Conservation (phyloP, 805 yeast species). For the Teunomyces aglyptinius region DNA sequence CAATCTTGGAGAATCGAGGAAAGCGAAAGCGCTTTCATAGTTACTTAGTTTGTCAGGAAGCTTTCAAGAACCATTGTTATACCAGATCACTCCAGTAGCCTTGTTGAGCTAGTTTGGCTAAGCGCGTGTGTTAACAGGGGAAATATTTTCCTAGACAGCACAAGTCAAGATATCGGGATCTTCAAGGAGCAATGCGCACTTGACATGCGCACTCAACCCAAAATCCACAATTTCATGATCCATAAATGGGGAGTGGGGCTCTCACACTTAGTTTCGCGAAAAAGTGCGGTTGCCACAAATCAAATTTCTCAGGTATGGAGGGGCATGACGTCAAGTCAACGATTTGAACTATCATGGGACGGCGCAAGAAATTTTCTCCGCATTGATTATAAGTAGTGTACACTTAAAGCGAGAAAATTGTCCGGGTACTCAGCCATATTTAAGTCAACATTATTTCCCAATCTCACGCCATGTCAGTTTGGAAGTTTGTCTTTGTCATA, state of each 20-base stretch:
- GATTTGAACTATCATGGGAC: background rate
- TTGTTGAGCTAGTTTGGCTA: background rate
- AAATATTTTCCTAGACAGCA: no score
- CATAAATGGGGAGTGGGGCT: background rate
- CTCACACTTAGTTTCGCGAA: background rate
- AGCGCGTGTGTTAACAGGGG: no score
- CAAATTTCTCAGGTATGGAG: background rate
- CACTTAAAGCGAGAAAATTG: background rate
- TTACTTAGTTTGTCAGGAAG: background rate
- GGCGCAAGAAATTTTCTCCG: no score
- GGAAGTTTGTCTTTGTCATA: no score
- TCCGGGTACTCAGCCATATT: no score
- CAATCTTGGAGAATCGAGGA: background rate
- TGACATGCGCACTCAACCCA: background rate
- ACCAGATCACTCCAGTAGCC: background rate
- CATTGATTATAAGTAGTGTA: no score
- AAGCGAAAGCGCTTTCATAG: background rate
- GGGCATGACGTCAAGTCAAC: background rate
- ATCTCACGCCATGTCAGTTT: no score
- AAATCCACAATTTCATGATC: background rate
- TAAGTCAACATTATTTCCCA: no score
- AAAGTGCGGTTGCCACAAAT: background rate
- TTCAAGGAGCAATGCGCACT: background rate
- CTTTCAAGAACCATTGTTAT: background rate
- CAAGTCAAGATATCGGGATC: no score